Evolutionary conservation across 139 green algal genomes (phyloP).

Genomic region (Ettlia oleoabundans): DNA sequence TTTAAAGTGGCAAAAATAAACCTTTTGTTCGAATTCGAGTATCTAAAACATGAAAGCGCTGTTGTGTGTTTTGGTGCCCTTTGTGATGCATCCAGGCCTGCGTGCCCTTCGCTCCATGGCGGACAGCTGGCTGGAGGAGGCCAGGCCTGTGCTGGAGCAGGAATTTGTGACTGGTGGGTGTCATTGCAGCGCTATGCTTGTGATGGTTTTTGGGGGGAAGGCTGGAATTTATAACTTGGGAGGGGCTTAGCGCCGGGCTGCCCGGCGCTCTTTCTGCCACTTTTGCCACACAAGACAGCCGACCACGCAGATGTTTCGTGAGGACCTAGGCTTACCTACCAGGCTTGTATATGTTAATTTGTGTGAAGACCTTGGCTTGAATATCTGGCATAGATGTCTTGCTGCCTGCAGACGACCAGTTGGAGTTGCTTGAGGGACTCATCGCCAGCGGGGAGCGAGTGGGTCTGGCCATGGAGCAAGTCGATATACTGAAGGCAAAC

Average conservation of each 20-base stretch:
- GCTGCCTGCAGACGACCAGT: constrained; percentile 37
- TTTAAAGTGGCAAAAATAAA: too few relatives aligned
- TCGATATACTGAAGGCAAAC: constrained; percentile 48
- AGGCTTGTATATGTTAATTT: too few relatives aligned
- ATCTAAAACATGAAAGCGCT: neutral
- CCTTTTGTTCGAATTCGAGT: too few relatives aligned
- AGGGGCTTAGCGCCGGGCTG: neutral
- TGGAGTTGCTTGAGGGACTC: constrained; percentile 35
- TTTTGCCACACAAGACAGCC: too few relatives aligned
- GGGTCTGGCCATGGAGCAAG: constrained; percentile 43
- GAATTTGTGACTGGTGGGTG: constrained; percentile 35
- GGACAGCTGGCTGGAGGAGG: constrained; percentile 41
- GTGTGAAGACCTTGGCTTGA: neutral
- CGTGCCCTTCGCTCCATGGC: constrained; percentile 9
- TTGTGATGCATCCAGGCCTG: too few relatives aligned
- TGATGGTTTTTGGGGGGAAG: neutral
- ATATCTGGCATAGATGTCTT: neutral
- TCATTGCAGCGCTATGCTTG: neutral
- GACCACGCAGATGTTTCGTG: too few relatives aligned
- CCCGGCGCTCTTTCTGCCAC: neutral
- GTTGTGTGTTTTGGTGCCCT: too few relatives aligned
- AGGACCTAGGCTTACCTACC: too few relatives aligned
- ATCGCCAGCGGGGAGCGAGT: constrained; percentile 32
- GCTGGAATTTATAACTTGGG: too few relatives aligned
- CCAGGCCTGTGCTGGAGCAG: constrained; percentile 33